Base-by-base conservation (phyloP, 2,329 filamentous ascomycete genomes). In the Ascochyta pisi region DNA sequence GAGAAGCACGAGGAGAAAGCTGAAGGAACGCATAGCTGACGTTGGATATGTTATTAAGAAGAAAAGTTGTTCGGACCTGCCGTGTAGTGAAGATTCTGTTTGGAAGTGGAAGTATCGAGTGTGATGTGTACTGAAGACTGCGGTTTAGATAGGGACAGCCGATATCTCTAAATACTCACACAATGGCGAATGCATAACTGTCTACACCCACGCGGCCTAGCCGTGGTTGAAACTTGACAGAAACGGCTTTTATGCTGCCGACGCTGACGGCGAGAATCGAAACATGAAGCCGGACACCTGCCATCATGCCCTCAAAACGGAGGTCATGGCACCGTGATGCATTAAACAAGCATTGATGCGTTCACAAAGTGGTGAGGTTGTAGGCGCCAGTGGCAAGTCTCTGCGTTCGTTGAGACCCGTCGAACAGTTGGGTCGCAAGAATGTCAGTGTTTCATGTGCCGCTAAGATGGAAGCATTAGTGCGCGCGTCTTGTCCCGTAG, bases 371-470 rank as follows among this genome's bases (percentile, higher is more conserved):
- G 23, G 23, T 2, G 6, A 22, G 37, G 12, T 19, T 24, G 6
- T 37, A 31, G 35, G 37, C 29, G 26, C 31, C 24, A 9, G 16
- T 43, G 5, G 13, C 16, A 19, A 38, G 13, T 46, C 29, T 45
- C 22, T 48, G 31, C n/a, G 37, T 12, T 45, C n/a, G 27, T 42
- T 22, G 13, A 50, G 53, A 38, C 29, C 27, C 34, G 29, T 49
- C 12, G 31, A 29, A 42, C 45, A 50, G 44, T 34, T 34, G 23
- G 34, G 44, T 27, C n/a, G 29, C 27, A 27, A 34, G 55, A 37
- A 46, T 64, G 61, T 66, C 61, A 60, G 53, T 57, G 67, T 70
- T 68, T 70, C 66, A 67, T 27, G 42, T 50, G 43, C 26, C 42
- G 42, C 52, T 29, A 44, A 41, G 56, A 44, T 60, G 48, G 59